phyloP scores from a whole-genome alignment of 2,329 filamentous ascomycete species.

The Colletotrichum orbiculare region DNA sequence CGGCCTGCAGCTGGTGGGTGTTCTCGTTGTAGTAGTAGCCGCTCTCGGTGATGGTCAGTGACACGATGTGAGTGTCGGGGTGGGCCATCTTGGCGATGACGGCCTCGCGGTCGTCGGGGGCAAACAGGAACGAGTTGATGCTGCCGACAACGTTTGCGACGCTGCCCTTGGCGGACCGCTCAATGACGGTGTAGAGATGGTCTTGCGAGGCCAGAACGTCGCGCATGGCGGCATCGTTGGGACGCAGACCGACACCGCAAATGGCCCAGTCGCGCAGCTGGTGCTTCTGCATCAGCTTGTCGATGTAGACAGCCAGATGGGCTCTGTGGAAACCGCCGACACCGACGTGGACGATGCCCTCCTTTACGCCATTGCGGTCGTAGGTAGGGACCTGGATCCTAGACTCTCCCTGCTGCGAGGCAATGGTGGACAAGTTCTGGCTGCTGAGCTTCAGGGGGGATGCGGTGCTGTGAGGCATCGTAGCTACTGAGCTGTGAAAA shows the following conservation, averaged over 20 bases:
- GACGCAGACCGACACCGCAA: constrained; percentile 62
- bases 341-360: constrained; percentile 65
- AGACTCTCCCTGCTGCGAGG: constrained; percentile 27
- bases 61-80: constrained; percentile 64
- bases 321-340: constrained; percentile 67
- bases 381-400: constrained; percentile 52
- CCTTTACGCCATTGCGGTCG: constrained; percentile 57
- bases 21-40: constrained; percentile 69
- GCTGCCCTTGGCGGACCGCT: constrained; percentile 64
- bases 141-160: constrained; percentile 60
- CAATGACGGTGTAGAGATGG: constrained; percentile 64
- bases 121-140: constrained; percentile 64
- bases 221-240: constrained; percentile 62
- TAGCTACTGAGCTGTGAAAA: not conserved
- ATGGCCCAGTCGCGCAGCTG: constrained; percentile 59
- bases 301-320: constrained; percentile 63
- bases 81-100: constrained; percentile 67
- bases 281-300: constrained; percentile 59
- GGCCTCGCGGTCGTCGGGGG: constrained; percentile 61
- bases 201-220: constrained; percentile 60
- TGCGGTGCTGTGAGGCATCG: constrained; percentile 37
- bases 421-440: constrained; percentile 28
- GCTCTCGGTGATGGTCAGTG: constrained; percentile 66
- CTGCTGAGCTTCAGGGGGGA: constrained; percentile 31
- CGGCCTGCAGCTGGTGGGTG: constrained; percentile 61